Percentiles rank a stretch among this genome's conserved stretches.
Evolutionary conservation across 257 asterid genomes (phyloP).

Genomic region (Solanum corneliomulleri): DNA sequence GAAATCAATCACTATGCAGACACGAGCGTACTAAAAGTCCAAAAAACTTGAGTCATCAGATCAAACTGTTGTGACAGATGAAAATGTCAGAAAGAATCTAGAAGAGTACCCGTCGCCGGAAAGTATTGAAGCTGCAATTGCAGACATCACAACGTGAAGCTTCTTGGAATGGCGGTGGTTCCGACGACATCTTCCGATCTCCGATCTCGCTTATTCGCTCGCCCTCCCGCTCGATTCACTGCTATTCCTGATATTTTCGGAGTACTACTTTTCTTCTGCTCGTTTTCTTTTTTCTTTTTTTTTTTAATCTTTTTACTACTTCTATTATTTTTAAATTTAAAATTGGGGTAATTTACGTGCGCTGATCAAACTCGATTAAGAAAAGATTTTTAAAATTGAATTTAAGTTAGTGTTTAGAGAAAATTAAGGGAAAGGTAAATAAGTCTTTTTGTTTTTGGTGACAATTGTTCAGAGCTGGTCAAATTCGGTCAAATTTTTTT

Average conservation of each 20-base stretch:
- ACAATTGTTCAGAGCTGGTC: too few relatives aligned
- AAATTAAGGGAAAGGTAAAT: too few relatives aligned
- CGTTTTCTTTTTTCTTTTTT: neutral
- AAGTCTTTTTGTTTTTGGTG: too few relatives aligned
- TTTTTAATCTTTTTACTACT: too few relatives aligned
- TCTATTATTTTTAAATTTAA: too few relatives aligned
- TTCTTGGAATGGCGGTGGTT: slow-evolving; percentile 81
- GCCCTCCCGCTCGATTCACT: neutral
- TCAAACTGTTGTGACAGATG: neutral
- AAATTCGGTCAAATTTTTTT: too few relatives aligned
- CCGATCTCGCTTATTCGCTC: neutral
- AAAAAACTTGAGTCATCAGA: neutral
- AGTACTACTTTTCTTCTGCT: too few relatives aligned
- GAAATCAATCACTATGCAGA: neutral
- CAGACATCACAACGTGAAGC: slow-evolving; percentile 91
- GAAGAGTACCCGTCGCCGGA: slow-evolving; percentile 77
- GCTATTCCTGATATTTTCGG: neutral
- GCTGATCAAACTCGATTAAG: too few relatives aligned
- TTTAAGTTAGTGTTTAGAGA: too few relatives aligned
- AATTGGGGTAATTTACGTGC: too few relatives aligned
- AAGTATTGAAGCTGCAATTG: slow-evolving; percentile 89
- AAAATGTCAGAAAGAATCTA: neutral
- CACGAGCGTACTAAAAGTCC: neutral
- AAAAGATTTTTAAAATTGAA: too few relatives aligned
- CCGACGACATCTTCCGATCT: slow-evolving; percentile 28